phyloP scores from a whole-genome alignment of 345 rosid species.

The Cardamine chenopodiifolia region DNA sequence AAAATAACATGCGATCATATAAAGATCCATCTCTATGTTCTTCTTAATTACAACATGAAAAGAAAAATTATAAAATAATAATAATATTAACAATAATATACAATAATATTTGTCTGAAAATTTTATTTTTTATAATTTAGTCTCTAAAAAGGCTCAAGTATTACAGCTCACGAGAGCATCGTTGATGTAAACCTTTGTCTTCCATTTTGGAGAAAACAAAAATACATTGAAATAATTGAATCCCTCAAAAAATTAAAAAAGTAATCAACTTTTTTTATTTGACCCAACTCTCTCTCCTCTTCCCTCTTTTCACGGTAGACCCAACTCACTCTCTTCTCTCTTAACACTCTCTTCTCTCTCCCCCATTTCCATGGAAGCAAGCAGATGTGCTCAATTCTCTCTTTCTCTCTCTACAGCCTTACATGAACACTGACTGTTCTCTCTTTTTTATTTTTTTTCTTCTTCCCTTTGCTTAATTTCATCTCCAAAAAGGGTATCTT shows the following conservation, averaged over 20 bases:
- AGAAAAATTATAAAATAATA: neutral
- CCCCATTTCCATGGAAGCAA: slow-evolving; percentile 53
- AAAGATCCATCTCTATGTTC: neutral
- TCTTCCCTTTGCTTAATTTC: no score
- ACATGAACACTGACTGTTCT: slow-evolving; percentile 41
- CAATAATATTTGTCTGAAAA: neutral
- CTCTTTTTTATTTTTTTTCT: slow-evolving; percentile 26
- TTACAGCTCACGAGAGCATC: slow-evolving; percentile 40
- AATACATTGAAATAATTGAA: slow-evolving; percentile 41
- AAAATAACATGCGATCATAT: neutral
- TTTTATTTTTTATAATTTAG: neutral
- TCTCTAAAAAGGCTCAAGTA: slow-evolving; percentile 29
- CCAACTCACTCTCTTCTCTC: slow-evolving; percentile 46
- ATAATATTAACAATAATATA: neutral
- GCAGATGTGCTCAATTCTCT: slow-evolving; percentile 36
- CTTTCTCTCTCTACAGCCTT: slow-evolving; percentile 47
- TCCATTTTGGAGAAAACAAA: slow-evolving; percentile 43
- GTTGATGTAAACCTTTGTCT: slow-evolving; percentile 45
- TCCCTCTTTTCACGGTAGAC: slow-evolving; percentile 54
- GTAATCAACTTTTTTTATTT: slow-evolving; percentile 47
- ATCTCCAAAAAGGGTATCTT: slow-evolving; percentile 12
- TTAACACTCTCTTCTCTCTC: slow-evolving; percentile 39
- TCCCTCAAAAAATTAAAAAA: slow-evolving; percentile 26
- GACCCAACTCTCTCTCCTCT: slow-evolving; percentile 50
- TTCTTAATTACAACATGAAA: neutral